Conservation (phyloP, 768 basidiomycete genomes). For the Tylopilus plumbeoviolaceoides region DNA sequence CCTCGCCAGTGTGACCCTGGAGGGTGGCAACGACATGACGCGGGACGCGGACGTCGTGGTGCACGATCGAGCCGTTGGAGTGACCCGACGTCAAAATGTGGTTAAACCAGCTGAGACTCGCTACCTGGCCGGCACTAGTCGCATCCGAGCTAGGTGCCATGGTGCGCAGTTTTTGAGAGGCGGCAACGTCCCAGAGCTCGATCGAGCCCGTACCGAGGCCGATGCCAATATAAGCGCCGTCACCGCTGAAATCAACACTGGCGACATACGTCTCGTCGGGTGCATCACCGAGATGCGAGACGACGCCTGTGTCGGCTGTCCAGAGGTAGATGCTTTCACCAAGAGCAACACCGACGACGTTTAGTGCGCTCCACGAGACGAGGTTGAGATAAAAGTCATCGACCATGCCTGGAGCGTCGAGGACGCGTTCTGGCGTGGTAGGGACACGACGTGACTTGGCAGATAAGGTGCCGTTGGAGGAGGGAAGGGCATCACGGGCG, state of each 20-base stretch:
- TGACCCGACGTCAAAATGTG: constrained; percentile 88
- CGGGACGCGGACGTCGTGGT: constrained; percentile 89
- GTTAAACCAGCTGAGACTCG: constrained; percentile 81
- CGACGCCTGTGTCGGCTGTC: constrained; percentile 86
- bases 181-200: constrained; percentile 92
- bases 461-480: constrained; percentile 59
- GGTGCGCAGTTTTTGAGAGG: constrained; percentile 75
- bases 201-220: constrained; percentile 81
- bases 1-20: constrained; percentile 86
- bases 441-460: constrained; percentile 80
- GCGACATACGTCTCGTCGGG: constrained; percentile 74
- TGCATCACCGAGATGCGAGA: constrained; percentile 72
- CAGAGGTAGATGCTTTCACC: constrained; percentile 88
- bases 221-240: constrained; percentile 77
- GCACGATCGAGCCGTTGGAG: constrained; percentile 92
- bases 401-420: constrained; percentile 90
- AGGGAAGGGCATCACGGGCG: constrained; percentile 58
- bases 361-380: constrained; percentile 81
- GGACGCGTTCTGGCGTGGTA: constrained; percentile 84
- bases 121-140: constrained; percentile 56
- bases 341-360: constrained; percentile 87
- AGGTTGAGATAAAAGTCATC: constrained; percentile 99
- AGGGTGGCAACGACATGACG: constrained; percentile 89
- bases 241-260: constrained; percentile 73
- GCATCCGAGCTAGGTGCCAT: constrained; percentile 54